These are phyloP conservation scores for Cucurbita maxima DNA, from an alignment of 306 rosid genomes.

Conservation along the genomic window DNA sequence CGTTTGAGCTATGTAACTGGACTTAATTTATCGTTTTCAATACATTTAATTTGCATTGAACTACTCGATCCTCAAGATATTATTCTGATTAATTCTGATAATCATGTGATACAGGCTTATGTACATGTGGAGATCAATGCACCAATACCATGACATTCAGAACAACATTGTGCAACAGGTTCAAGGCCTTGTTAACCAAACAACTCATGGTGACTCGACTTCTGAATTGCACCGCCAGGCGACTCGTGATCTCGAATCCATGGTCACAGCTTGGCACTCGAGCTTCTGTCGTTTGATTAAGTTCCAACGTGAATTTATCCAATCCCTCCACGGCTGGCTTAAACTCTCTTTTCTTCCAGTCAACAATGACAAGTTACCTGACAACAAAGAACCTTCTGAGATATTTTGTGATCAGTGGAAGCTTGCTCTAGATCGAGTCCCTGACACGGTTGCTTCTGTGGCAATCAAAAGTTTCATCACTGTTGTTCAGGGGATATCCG, in stretches of 20 bases:
- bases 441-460: slow-evolving; percentile 88
- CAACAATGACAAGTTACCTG: slow-evolving; percentile 31
- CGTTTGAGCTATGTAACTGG: background rate
- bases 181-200: slow-evolving; percentile 65
- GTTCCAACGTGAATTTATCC: slow-evolving; percentile 69
- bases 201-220: slow-evolving; percentile 58
- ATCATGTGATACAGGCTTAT: slow-evolving; percentile 43
- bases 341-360: slow-evolving; percentile 71
- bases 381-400: slow-evolving; percentile 43
- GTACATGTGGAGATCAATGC: slow-evolving; percentile 99
- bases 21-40: no score
- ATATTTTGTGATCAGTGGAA: slow-evolving; percentile 88
- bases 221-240: slow-evolving; percentile 92
- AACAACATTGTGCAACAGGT: slow-evolving; percentile 92
- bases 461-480: slow-evolving; percentile 90
- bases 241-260: slow-evolving; percentile 85
- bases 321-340: slow-evolving; percentile 76
- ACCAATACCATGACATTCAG: slow-evolving; percentile 77
- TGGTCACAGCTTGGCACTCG: slow-evolving; percentile 81
- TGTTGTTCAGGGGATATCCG: slow-evolving; percentile 66
- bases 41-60: no score
- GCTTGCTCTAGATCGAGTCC: slow-evolving; percentile 93
- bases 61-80: no score
- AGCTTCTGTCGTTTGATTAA: slow-evolving; percentile 74
- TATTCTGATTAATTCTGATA: no score